Evolutionary conservation across 805 yeast genomes (phyloP), one percentile per base, ranked within the genome.

Genomic region (Candida suzukii): DNA sequence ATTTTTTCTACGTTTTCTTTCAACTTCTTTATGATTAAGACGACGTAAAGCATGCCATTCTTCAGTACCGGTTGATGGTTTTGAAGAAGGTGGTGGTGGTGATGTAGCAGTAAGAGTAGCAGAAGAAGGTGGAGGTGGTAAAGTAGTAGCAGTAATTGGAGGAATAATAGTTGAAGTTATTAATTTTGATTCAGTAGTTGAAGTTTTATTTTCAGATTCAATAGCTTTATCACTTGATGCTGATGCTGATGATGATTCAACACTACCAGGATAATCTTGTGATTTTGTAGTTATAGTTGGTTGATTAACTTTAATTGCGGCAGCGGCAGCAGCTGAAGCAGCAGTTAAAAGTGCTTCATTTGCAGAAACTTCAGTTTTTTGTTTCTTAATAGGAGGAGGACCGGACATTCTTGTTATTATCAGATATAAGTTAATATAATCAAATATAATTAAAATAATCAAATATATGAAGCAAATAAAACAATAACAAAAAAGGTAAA

Each of bases 1-100:
- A 37, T 80, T 76, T 58, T 88, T 95, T 56, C 97, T 77, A 63
- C 97, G 77, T 52, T 96, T 78, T 57, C 95, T 75, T 66, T 90
- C 97, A 19, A 90, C 97, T 64, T 90, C 96, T 64, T 88, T 90
- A 68, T 93, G 99, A 63, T 88, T 90, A 53, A 86, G 86, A 54
- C 84, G 81, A 54, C 96, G 79, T 58, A 79, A 78, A 46, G 73
- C 73, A 57, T 83, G 88, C 91, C 93, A 85, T 59, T 84, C 95
- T 35, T 81, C 87, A 25, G 83, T 63, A n/a, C 93, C 93, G 35
- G 81, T 83, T 11, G 66, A 57, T 3, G 90, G 87, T 59, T 40
- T 36, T 11, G 29, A 26, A 13, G 29, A 8, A 26, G n/a, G 9
- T 10, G 29, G 29, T 7, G 29, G 29, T 24, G 7, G 25, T 24